Evolutionary conservation across 208 protist species (phyloP).

Genomic region (Trypanosoma brucei): DNA sequence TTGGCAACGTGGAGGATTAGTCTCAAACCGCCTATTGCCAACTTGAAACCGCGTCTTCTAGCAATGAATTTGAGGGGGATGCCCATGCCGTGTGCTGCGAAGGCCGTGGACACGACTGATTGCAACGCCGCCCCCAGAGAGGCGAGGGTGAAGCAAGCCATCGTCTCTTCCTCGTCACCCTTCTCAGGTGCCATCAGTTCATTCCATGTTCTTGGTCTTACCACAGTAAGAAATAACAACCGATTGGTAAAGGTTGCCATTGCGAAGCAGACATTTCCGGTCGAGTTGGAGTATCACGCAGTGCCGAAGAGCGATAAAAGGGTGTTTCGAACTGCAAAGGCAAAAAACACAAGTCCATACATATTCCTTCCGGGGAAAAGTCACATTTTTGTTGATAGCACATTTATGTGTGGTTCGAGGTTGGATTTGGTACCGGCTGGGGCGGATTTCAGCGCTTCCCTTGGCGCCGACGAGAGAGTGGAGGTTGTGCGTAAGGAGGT

Average conservation of each 20-base stretch:
- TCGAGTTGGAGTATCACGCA: constrained; percentile 31
- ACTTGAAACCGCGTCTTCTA: too few relatives aligned
- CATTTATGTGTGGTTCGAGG: constrained; percentile 39
- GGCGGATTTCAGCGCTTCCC: constrained; percentile 40
- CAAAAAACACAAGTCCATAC: constrained; percentile 39
- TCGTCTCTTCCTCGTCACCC: constrained; percentile 18
- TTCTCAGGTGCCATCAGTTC: constrained; percentile 20
- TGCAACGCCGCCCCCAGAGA: not conserved
- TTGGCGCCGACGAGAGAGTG: constrained; percentile 43
- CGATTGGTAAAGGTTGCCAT: constrained; percentile 40
- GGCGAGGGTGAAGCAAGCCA: constrained; percentile 17
- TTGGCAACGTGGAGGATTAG: constrained; percentile 33
- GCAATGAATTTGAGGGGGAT: too few relatives aligned
- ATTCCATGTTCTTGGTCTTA: constrained; percentile 37
- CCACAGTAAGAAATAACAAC: constrained; percentile 43
- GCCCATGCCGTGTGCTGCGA: too few relatives aligned
- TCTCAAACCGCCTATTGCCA: constrained; percentile 10
- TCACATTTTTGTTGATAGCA: constrained; percentile 46
- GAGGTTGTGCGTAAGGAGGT: constrained; percentile 26
- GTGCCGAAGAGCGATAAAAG: constrained; percentile 32
- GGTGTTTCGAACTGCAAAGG: constrained; percentile 34
- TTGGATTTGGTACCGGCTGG: constrained; percentile 35
- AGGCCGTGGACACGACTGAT: not conserved
- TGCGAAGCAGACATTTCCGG: constrained; percentile 26
- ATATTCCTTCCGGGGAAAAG: constrained; percentile 42